These are phyloP conservation scores for Eucalyptus cloeziana DNA, from an alignment of 345 rosid genomes.

Conservation along the genomic window DNA sequence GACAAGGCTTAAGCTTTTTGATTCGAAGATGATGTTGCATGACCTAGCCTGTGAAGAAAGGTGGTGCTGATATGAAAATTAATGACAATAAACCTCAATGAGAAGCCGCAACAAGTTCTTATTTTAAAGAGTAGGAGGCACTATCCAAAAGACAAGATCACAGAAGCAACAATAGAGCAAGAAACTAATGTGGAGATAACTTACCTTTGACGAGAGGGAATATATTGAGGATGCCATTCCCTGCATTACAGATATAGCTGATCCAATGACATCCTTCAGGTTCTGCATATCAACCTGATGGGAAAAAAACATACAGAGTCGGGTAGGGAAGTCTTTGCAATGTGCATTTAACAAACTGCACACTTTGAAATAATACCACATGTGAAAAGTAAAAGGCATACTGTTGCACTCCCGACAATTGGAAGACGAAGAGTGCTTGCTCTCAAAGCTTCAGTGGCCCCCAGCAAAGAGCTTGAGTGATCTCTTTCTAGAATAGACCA, in stretches of 20 bases:
- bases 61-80: background rate
- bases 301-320: background rate
- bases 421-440: conserved; percentile 98
- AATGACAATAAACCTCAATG: background rate
- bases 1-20: background rate
- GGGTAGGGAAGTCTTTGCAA: background rate
- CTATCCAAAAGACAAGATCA: background rate
- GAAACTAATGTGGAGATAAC: background rate
- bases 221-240: conserved; percentile 73
- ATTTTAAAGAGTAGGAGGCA: background rate
- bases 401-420: conserved; percentile 61
- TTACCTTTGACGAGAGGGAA: conserved; percentile 52
- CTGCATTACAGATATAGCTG: conserved; percentile 81
- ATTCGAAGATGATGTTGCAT: background rate
- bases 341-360: background rate
- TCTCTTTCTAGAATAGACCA: conserved; percentile 71
- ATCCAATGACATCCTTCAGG: conserved; percentile 74
- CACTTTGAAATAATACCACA: background rate
- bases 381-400: background rate
- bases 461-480: conserved; percentile 57
- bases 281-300: conserved; percentile 61
- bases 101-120: background rate
- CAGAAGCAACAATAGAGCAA: background rate
- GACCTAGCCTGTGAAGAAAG: background rate
- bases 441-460: conserved; percentile 81